Evolutionary conservation across 129 eudicot genomes (phyloP).

Genomic region (carrot (Daucus carota)): DNA sequence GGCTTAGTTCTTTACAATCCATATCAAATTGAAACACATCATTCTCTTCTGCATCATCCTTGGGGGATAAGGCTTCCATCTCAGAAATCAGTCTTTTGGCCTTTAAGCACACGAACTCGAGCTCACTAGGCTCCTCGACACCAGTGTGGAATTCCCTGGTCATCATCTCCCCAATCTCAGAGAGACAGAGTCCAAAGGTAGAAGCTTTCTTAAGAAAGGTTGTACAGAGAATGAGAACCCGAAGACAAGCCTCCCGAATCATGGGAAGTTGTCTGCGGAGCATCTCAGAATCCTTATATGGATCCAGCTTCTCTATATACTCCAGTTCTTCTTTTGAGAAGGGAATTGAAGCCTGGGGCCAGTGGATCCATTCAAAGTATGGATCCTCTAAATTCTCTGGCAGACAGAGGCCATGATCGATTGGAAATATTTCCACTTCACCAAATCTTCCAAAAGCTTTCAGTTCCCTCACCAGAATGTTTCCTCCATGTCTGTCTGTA

Average conservation of each 20-base stretch:
- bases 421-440: constrained; percentile 75
- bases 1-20: constrained; percentile 21
- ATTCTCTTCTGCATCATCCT: constrained; percentile 20
- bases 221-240: constrained; percentile 30
- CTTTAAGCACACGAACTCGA: constrained; percentile 32
- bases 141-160: constrained; percentile 26
- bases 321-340: constrained; percentile 87
- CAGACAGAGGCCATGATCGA: constrained; percentile 91
- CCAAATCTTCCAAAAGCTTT: constrained; percentile 55
- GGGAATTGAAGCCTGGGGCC: constrained; percentile 97
- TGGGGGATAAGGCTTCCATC: constrained; percentile 17
- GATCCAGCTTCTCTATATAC: constrained; percentile 48
- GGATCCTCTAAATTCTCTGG: constrained; percentile 93
- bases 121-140: constrained; percentile 35
- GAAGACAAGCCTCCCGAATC: constrained; percentile 39
- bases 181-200: constrained; percentile 42
- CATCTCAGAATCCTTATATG: constrained; percentile 28
- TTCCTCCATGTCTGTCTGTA: constrained; percentile 92
- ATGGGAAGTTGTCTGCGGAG: constrained; percentile 33
- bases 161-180: constrained; percentile 60
- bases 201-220: constrained; percentile 36
- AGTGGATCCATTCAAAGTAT: constrained; percentile 94
- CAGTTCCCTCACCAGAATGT: constrained; percentile 64
- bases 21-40: constrained; percentile 34
- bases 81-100: constrained; percentile 19